phyloP scores from a whole-genome alignment of 352 stramenopile genomes.

The Hyaloperonospora arabidopsidis region DNA sequence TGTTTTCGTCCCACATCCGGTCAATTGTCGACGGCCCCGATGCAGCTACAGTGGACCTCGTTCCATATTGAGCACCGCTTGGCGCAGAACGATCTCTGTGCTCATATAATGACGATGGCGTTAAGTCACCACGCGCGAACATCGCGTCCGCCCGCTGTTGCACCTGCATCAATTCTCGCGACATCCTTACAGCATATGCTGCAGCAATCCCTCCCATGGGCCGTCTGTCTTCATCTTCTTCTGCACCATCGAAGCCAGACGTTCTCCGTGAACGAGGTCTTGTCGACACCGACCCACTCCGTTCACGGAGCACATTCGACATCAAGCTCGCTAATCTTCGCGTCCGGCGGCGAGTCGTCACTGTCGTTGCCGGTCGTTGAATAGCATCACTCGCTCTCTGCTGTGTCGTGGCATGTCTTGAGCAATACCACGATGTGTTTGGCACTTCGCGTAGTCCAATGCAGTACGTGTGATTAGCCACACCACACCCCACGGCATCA shows the following conservation, averaged over 20 bases:
- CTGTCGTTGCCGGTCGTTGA: conserved; percentile 40
- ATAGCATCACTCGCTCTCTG: conserved; percentile 53
- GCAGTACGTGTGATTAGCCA: conserved; percentile 71
- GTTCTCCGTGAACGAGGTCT: conserved; percentile 17
- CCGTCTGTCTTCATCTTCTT: conserved; percentile 27
- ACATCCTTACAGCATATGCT: conserved; percentile 71
- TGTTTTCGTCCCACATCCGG: conserved; percentile 60
- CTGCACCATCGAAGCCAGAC: conserved; percentile 22
- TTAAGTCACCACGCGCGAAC: conserved; percentile 61
- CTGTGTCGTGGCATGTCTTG: conserved; percentile 29
- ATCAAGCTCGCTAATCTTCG: conserved; percentile 64
- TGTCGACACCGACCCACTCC: conserved; percentile 5
- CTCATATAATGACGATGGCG: conserved; percentile 36
- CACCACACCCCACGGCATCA: conserved; percentile 51
- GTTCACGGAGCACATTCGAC: conserved; percentile 49
- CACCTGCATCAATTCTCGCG: conserved; percentile 62
- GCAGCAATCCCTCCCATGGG: conserved; percentile 56
- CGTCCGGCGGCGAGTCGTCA: conserved; percentile 54
- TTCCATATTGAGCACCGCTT: conserved; percentile 8
- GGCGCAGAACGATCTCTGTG: conserved; percentile 5
- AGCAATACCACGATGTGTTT: conserved; percentile 63
- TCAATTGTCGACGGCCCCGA: conserved; percentile 23
- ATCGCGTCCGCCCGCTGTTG: conserved; percentile 60
- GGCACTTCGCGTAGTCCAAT: conserved; percentile 53
- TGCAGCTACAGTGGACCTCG: conserved; percentile 24